These are phyloP conservation scores for Ogataea salicorniae DNA, from an alignment of 805 yeast species.

Conservation along the genomic window DNA sequence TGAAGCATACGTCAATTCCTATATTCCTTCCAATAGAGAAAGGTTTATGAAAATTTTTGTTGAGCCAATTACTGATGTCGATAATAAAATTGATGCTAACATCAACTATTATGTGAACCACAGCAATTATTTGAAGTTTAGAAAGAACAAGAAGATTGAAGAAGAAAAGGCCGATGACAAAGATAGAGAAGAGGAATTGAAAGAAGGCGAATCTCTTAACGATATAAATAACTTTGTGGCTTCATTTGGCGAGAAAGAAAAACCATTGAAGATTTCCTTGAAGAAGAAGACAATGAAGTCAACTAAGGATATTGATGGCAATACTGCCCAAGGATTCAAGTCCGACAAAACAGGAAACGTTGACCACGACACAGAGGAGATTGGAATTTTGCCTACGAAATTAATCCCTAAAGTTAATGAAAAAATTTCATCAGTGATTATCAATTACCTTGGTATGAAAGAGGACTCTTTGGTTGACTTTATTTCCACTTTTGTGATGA, in stretches of 20 bases:
- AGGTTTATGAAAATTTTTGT: conserved; percentile 29
- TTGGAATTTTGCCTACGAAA: conserved; percentile 4
- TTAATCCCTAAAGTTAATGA: conserved; percentile 26
- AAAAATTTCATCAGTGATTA: conserved; percentile 40
- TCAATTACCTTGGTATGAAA: conserved; percentile 47
- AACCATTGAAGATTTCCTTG: conserved; percentile 20
- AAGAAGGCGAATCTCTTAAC: conserved; percentile 14
- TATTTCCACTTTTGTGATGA: conserved; percentile 35
- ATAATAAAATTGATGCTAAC: conserved; percentile 31
- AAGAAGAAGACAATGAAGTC: conserved; percentile 9
- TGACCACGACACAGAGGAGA: no score
- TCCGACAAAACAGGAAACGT: no score
- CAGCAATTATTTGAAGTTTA: conserved; percentile 36
- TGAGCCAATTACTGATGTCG: conserved; percentile 11
- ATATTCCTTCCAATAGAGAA: conserved; percentile 17
- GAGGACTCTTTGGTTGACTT: conserved; percentile 47
- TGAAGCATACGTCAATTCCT: conserved; percentile 16
- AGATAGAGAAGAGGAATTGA: conserved; percentile 35
- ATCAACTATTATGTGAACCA: conserved; percentile 37
- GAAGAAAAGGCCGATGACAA: conserved; percentile 41
- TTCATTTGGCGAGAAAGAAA: conserved; percentile 11
- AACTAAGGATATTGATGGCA: not conserved
- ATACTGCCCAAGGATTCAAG: no score
- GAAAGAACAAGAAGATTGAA: conserved; percentile 31
- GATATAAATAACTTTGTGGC: conserved; percentile 16